phyloP scores from a whole-genome alignment of 106 monocot genomes.

The Dactylorhiza incarnata region DNA sequence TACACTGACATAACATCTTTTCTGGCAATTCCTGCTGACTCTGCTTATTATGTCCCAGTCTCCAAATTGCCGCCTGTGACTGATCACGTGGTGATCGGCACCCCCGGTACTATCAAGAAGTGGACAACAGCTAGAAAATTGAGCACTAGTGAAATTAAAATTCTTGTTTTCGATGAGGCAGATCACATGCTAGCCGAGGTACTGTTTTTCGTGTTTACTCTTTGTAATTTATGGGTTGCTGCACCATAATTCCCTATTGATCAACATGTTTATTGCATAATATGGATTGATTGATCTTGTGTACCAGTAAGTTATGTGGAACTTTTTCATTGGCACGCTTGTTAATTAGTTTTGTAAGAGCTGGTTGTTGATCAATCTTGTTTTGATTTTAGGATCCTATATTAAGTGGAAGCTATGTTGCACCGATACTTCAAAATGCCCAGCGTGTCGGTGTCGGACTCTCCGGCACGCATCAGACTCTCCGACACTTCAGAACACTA shows the following conservation, averaged over 20 bases:
- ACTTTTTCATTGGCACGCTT: neutral
- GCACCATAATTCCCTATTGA: neutral
- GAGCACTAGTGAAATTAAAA: constrained; percentile 52
- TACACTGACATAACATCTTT: constrained; percentile 78
- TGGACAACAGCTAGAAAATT: constrained; percentile 66
- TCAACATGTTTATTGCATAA: neutral
- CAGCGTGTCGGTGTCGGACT: too few relatives aligned
- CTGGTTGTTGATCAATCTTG: neutral
- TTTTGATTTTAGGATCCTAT: neutral
- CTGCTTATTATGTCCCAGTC: constrained; percentile 47
- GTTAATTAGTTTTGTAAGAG: neutral
- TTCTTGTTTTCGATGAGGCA: constrained; percentile 96
- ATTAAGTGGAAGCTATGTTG: too few relatives aligned
- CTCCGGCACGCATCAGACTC: too few relatives aligned
- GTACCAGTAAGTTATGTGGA: neutral
- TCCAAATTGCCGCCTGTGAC: constrained; percentile 56
- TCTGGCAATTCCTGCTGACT: constrained; percentile 67
- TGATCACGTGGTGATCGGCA: constrained; percentile 91
- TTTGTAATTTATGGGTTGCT: neutral
- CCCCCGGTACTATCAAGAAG: constrained; percentile 92
- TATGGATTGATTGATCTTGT: neutral
- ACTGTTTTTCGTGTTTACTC: neutral
- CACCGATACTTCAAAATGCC: too few relatives aligned
- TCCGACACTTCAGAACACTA: too few relatives aligned
- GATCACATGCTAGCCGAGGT: constrained; percentile 93